These are phyloP conservation scores for Fusarium begoniae DNA, from an alignment of 2,329 filamentous ascomycete genomes.

Conservation along the genomic window DNA sequence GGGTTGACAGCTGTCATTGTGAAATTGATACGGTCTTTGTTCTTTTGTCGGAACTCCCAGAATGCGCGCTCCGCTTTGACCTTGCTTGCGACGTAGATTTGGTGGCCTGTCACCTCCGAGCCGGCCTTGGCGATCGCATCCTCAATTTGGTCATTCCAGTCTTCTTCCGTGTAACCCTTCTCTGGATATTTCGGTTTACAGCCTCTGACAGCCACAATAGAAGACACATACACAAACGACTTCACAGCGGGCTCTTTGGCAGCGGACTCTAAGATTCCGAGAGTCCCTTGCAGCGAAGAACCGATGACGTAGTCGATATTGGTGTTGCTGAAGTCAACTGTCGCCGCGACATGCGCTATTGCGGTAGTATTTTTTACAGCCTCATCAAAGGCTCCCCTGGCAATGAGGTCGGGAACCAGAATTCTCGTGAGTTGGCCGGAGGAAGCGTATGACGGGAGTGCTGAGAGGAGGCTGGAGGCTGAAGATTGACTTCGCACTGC, in stretches of 20 bases:
- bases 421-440: background rate
- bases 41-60: slow-evolving; percentile 2
- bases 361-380: background rate
- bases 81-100: slow-evolving; percentile 17
- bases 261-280: background rate
- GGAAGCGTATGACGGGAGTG: background rate
- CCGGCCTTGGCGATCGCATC: background rate
- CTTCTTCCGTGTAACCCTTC: slow-evolving; percentile 3
- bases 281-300: slow-evolving; percentile 3
- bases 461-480: slow-evolving; percentile 7
- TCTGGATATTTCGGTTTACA: background rate
- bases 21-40: background rate
- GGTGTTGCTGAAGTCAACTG: slow-evolving; percentile 8
- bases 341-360: slow-evolving; percentile 7
- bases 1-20: slow-evolving; percentile 21
- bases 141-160: slow-evolving; percentile 20
- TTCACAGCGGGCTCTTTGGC: background rate
- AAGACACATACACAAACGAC: slow-evolving; percentile 15
- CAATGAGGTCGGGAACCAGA: background rate
- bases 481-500: slow-evolving; percentile 4
- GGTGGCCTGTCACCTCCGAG: background rate
- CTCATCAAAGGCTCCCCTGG: background rate
- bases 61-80: slow-evolving; percentile 17
- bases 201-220: slow-evolving; percentile 1
- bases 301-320: slow-evolving; percentile 16